phyloP scores from a whole-genome alignment of 2,329 filamentous ascomycete species.

The Botryotinia convoluta region DNA sequence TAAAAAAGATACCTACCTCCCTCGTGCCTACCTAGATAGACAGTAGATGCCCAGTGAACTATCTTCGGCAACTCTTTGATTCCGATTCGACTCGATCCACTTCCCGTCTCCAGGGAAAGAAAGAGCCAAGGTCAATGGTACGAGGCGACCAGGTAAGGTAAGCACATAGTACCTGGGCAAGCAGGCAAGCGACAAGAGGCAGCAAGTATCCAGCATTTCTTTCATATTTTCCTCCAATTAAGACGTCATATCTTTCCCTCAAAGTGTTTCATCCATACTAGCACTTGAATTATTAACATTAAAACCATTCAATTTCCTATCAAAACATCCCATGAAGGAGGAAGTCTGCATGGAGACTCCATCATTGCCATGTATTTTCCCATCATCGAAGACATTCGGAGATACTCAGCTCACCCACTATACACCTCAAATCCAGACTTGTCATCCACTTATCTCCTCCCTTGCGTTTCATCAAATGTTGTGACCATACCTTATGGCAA shows the following conservation, averaged over 20 bases:
- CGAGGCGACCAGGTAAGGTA: neutral
- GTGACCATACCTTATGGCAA: neutral
- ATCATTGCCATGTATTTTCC: conserved; percentile 6
- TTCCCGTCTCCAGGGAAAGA: conserved; percentile 9
- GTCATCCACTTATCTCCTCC: neutral
- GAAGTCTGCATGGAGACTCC: conserved; percentile 1
- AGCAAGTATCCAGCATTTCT: conserved; percentile 5
- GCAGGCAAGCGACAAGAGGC: conserved; percentile 6
- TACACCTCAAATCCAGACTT: neutral
- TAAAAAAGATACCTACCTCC: neutral
- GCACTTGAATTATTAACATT: neutral
- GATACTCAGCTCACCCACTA: neutral
- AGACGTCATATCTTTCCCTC: neutral
- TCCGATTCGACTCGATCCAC: neutral
- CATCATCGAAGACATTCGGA: neutral
- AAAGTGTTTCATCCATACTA: neutral
- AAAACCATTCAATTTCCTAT: neutral
- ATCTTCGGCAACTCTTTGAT: neutral
- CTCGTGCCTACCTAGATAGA: neutral
- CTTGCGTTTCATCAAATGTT: conserved; percentile 6
- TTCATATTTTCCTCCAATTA: neutral
- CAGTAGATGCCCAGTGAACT: neutral
- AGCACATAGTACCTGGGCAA: neutral
- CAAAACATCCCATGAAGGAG: neutral
- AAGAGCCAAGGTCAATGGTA: conserved; percentile 6